These are phyloP conservation scores for Exidia glandulosa DNA, from an alignment of 768 basidiomycete genomes.

Conservation along the genomic window DNA sequence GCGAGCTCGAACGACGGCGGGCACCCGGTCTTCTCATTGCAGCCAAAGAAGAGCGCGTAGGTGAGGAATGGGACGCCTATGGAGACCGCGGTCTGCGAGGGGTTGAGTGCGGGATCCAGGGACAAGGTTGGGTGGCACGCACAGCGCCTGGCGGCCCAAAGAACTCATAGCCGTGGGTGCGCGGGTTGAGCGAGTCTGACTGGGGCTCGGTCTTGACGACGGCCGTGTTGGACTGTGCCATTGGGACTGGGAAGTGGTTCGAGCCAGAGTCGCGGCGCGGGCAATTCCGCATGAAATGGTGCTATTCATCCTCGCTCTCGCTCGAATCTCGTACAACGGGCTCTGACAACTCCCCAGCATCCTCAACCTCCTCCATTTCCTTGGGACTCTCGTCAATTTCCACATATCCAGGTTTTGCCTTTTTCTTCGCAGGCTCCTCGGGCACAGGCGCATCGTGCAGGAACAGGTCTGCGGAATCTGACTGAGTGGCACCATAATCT, in stretches of 20 bases:
- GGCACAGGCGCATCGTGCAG: neutral
- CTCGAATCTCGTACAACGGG: neutral
- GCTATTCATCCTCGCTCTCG: neutral
- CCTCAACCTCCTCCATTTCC: neutral
- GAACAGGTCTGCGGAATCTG: no score
- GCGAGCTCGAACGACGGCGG: constrained; percentile 36
- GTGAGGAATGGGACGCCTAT: constrained; percentile 57
- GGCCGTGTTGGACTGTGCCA: no score
- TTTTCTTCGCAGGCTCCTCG: neutral
- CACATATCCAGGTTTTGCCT: no score
- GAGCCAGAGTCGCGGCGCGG: neutral
- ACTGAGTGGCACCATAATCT: neutral
- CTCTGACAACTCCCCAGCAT: neutral
- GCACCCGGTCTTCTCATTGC: constrained; percentile 60
- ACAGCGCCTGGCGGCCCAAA: constrained; percentile 67
- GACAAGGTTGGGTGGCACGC: neutral
- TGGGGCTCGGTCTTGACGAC: neutral
- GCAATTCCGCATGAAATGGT: no score
- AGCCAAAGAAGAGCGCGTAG: constrained; percentile 69
- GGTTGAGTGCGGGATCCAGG: no score
- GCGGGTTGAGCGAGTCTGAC: constrained; percentile 50
- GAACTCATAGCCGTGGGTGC: constrained; percentile 69
- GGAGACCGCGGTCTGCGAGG: constrained; percentile 40
- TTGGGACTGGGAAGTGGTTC: neutral
- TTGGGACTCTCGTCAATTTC: neutral